Conservation (phyloP, 129 eudicot genomes). For the Ambrosia trifida region DNA sequence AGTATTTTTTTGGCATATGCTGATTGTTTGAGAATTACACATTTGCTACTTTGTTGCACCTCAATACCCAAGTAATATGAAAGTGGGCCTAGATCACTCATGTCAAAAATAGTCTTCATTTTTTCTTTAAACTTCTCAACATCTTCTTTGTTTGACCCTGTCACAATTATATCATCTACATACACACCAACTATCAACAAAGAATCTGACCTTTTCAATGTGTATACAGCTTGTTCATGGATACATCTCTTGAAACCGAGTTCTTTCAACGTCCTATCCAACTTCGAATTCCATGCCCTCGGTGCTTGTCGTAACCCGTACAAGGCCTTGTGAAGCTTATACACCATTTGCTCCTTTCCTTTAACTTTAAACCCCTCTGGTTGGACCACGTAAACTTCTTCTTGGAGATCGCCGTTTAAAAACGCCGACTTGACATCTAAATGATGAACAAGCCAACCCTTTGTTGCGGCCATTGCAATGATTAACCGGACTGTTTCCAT, state of each 20-base stretch:
- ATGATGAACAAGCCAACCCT: neutral
- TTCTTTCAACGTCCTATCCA: neutral
- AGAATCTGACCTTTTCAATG: neutral
- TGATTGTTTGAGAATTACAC: neutral
- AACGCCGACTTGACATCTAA: neutral
- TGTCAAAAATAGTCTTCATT: neutral
- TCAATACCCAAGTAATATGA: neutral
- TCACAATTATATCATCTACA: conserved; percentile 4
- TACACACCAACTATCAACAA: conserved; percentile 11
- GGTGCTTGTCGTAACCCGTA: neutral
- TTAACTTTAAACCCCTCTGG: neutral
- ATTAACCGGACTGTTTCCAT: neutral
- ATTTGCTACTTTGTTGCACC: neutral
- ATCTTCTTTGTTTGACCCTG: neutral
- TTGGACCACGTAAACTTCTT: neutral
- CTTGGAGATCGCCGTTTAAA: neutral
- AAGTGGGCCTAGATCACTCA: conserved; percentile 14
- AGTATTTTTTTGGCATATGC: neutral
- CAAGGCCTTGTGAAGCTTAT: no score
- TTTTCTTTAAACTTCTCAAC: neutral
- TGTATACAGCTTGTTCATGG: neutral
- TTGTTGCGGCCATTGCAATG: neutral
- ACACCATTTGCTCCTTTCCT: no score
- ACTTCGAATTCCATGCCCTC: neutral
- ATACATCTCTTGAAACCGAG: neutral